A percentile compares a stretch with the other conserved stretches of the same genome.
These are phyloP conservation scores for Clarireedia hainanense DNA, from an alignment of 2,329 filamentous ascomycete species.

Conservation along the genomic window DNA sequence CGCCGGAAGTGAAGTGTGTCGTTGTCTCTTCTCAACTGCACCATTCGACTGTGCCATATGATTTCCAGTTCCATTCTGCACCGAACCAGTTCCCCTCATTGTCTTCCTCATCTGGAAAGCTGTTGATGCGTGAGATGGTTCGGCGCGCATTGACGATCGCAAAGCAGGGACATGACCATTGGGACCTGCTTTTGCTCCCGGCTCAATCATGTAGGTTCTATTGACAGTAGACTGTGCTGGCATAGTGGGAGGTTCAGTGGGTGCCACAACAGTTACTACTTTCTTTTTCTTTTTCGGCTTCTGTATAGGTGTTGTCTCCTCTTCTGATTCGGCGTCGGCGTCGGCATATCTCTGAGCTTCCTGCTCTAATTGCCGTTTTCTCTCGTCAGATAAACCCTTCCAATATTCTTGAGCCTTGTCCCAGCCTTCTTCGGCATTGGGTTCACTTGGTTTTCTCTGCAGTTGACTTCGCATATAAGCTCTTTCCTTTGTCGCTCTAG, in stretches of 20 bases:
- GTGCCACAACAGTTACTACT: constrained; percentile 4
- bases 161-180: constrained; percentile 29
- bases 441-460: constrained; percentile 17
- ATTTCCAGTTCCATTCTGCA: constrained; percentile 20
- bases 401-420: constrained; percentile 62
- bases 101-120: constrained; percentile 27
- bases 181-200: constrained; percentile 25
- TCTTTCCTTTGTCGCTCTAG: constrained; percentile 19
- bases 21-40: constrained; percentile 31
- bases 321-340: constrained; percentile 33
- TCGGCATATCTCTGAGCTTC: constrained; percentile 41
- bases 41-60: constrained; percentile 20
- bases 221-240: constrained; percentile 21
- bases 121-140: constrained; percentile 18
- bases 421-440: constrained; percentile 39
- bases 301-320: constrained; percentile 24
- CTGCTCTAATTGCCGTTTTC: constrained; percentile 50
- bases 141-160: constrained; percentile 40
- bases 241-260: neutral
- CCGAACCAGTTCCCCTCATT: constrained; percentile 22
- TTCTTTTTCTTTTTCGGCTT: constrained; percentile 21
- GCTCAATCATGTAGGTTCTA: constrained; percentile 35
- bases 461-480: constrained; percentile 17
- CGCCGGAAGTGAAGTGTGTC: constrained; percentile 24
- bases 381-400: constrained; percentile 55